Percentiles rank a stretch among this genome's conserved stretches.
Evolutionary conservation across 192 early-diverging fungal genomes (phyloP).

Genomic region (Mortierella antarctica): DNA sequence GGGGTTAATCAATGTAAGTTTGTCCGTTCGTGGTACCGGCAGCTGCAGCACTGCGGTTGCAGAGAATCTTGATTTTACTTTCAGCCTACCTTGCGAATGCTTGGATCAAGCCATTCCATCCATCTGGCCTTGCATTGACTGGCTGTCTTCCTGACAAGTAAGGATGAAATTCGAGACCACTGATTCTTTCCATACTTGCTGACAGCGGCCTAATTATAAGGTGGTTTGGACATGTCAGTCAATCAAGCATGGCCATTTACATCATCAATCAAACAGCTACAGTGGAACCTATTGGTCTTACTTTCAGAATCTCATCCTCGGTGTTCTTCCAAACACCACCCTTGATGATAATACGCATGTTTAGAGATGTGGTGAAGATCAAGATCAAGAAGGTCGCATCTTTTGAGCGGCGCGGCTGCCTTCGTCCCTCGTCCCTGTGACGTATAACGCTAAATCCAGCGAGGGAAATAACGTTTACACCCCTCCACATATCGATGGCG

Average conservation of each 20-base stretch:
- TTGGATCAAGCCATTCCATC: slow-evolving; percentile 99
- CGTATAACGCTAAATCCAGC: no score
- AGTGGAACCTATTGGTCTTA: slow-evolving; percentile 15
- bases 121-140: slow-evolving; percentile 99
- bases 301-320: slow-evolving; percentile 97
- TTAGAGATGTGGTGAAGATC: not conserved
- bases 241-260: not conserved
- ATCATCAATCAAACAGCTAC: not conserved
- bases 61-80: no score
- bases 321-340: slow-evolving; percentile 99
- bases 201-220: slow-evolving; percentile 83
- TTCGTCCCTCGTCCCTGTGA: no score
- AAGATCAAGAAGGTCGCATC: no score
- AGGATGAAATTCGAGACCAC: slow-evolving; percentile 97
- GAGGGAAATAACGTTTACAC: no score
- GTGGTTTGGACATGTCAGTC: not conserved
- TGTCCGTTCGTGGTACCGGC: no score
- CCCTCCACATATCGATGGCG: no score
- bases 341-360: slow-evolving; percentile 76
- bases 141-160: slow-evolving; percentile 93
- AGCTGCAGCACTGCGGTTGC: no score
- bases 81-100: slow-evolving; percentile 88
- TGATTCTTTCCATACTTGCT: slow-evolving; percentile 99
- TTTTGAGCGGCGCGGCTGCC: no score
- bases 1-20: not conserved